These are phyloP conservation scores for Uronychia binucleata DNA, from an alignment of 73 alveolate genomes.

Conservation along the genomic window DNA sequence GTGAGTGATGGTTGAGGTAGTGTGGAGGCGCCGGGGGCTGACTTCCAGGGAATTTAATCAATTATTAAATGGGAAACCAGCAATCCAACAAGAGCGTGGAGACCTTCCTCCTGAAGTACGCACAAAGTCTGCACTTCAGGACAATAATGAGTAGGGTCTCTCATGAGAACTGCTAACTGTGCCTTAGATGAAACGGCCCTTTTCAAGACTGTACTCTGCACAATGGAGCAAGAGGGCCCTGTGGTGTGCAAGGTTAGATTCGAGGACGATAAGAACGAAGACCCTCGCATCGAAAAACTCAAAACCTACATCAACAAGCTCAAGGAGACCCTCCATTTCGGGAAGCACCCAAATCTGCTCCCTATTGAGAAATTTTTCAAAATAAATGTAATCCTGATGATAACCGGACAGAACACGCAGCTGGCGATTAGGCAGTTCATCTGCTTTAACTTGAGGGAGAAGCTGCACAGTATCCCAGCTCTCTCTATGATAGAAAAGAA, in stretches of 20 bases:
- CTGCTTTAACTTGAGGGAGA: conserved; percentile 75
- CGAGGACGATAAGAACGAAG: conserved; percentile 11
- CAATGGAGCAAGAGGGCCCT: conserved; percentile 63
- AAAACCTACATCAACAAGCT: conserved; percentile 19
- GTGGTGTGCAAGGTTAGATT: conserved; percentile 54
- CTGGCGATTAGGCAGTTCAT: conserved; percentile 74
- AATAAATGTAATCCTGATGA: not conserved
- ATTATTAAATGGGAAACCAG: conserved; percentile 60
- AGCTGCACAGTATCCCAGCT: conserved; percentile 69
- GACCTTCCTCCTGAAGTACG: conserved; percentile 49
- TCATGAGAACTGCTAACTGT: no score
- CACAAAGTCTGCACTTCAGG: conserved; percentile 11
- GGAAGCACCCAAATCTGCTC: conserved; percentile 55
- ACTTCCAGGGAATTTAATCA: no score
- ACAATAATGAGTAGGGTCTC: conserved; percentile 37
- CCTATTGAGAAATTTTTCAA: conserved; percentile 29
- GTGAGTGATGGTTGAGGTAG: no score
- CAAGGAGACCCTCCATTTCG: conserved; percentile 1
- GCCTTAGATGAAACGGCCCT: conserved; percentile 7
- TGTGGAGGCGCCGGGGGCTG: no score
- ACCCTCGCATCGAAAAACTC: conserved; percentile 3
- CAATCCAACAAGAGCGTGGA: conserved; percentile 41
- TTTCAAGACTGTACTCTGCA: conserved; percentile 29
- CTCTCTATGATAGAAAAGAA: conserved; percentile 74
- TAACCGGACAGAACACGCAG: conserved; percentile 14